Conservation (phyloP, 177 flowering plant species). For the Vitis hybrid region DNA sequence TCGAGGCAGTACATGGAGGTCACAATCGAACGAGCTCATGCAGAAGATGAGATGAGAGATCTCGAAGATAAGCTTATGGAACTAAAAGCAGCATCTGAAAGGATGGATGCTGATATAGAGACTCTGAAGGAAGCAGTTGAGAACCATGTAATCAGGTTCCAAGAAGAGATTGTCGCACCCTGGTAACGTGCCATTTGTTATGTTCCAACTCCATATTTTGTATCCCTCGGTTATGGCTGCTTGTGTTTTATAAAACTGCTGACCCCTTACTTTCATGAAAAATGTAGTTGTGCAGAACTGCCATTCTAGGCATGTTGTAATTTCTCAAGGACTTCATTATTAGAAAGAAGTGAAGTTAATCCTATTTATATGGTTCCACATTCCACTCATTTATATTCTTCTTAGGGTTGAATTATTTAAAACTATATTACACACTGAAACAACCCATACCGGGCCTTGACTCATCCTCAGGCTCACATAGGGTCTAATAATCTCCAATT, state of each 20-base stretch:
- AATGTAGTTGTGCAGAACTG: neutral
- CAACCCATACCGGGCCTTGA: too few species aligned
- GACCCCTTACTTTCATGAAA: neutral
- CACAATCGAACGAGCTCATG: slow-evolving; percentile 16
- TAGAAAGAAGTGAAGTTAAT: neutral
- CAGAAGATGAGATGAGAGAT: slow-evolving; percentile 36
- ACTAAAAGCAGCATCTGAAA: slow-evolving; percentile 23
- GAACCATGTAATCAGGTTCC: slow-evolving; percentile 34
- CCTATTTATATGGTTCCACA: neutral
- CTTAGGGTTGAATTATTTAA: neutral
- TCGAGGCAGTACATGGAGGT: slow-evolving; percentile 38
- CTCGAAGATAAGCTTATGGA: slow-evolving; percentile 41
- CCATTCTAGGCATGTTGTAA: neutral
- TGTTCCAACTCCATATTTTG: neutral
- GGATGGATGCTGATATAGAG: slow-evolving; percentile 29
- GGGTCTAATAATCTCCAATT: too few species aligned
- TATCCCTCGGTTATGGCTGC: neutral
- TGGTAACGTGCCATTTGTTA: slow-evolving; percentile 27
- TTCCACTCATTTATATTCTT: neutral
- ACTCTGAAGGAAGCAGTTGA: slow-evolving; percentile 35
- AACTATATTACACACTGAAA: too few species aligned
- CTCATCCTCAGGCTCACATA: too few species aligned
- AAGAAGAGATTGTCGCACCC: slow-evolving; percentile 39
- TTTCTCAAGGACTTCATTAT: neutral
- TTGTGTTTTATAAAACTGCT: neutral